Evolutionary conservation across 257 asterid genomes (phyloP).

Genomic region (Solanum sitiens): DNA sequence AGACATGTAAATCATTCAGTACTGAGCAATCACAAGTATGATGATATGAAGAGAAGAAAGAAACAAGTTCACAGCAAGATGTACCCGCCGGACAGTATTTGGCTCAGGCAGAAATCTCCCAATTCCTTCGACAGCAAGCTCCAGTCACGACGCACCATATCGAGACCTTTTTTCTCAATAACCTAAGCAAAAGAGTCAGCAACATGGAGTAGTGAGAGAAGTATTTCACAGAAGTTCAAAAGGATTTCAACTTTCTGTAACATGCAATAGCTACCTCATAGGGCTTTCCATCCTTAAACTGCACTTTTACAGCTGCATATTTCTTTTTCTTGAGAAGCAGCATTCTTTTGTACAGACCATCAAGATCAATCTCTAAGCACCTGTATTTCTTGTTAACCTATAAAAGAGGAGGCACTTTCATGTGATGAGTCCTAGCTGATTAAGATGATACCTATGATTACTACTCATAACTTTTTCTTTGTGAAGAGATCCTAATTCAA

Average conservation of each 20-base stretch:
- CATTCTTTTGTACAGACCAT: constrained; percentile 96
- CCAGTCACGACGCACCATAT: constrained; percentile 99
- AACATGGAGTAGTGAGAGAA: neutral
- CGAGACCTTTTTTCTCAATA: constrained; percentile 94
- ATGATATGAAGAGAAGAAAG: neutral
- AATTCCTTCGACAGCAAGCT: constrained; percentile 89
- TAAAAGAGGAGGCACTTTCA: neutral
- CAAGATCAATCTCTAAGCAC: constrained; percentile 96
- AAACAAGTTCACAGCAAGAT: constrained; percentile 5
- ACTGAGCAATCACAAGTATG: neutral
- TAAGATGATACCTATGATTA: neutral
- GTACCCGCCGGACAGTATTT: constrained; percentile 89
- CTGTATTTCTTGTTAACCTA: constrained; percentile 95
- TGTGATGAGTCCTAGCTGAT: neutral
- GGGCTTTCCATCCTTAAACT: constrained; percentile 60
- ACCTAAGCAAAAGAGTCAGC: constrained; percentile 29
- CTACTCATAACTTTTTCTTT: neutral
- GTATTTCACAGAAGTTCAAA: neutral
- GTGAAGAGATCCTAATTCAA: neutral
- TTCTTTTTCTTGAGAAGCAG: constrained; percentile 94
- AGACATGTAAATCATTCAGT: neutral
- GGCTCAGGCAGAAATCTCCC: constrained; percentile 91
- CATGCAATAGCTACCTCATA: constrained; percentile 52
- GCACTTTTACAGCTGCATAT: constrained; percentile 94
- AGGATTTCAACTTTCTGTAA: neutral